Evolutionary conservation across 345 rosid genomes (phyloP).

Genomic region (Raphanus sativus): DNA sequence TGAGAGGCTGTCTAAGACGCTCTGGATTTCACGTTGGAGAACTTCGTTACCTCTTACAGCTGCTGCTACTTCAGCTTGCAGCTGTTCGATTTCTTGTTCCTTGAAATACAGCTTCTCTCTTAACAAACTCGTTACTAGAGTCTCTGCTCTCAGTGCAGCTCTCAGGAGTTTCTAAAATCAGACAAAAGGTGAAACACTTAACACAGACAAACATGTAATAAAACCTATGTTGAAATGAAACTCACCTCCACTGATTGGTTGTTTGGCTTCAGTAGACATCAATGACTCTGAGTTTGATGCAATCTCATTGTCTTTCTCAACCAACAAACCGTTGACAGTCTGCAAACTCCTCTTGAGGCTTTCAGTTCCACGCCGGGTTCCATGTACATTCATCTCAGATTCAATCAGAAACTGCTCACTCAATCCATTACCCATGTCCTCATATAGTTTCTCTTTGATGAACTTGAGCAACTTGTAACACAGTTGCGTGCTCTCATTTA

Average conservation of each 20-base stretch:
- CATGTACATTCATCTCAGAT: conserved; percentile 66
- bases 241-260: conserved; percentile 58
- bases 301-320: too few species aligned
- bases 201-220: conserved; percentile 11
- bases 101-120: conserved; percentile 79
- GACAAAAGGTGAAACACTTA: conserved; percentile 10
- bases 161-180: conserved; percentile 50
- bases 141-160: conserved; percentile 73
- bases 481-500: conserved; percentile 55
- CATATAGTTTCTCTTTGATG: conserved; percentile 49
- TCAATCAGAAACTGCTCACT: conserved; percentile 74
- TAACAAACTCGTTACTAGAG: conserved; percentile 61
- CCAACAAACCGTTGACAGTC: too few species aligned
- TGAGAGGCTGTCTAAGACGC: conserved; percentile 69
- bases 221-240: neutral
- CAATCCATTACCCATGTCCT: conserved; percentile 44
- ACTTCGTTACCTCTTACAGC: conserved; percentile 77
- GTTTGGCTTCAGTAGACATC: conserved; percentile 36
- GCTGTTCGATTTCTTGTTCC: conserved; percentile 80
- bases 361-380: conserved; percentile 64
- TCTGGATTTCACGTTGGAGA: conserved; percentile 66
- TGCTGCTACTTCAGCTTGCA: conserved; percentile 84
- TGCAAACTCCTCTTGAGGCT: too few species aligned
- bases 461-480: conserved; percentile 65
- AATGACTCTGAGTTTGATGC: too few species aligned